Base-by-base conservation (phyloP, 31 red algal genomes). In the Endocladia muricata region DNA sequence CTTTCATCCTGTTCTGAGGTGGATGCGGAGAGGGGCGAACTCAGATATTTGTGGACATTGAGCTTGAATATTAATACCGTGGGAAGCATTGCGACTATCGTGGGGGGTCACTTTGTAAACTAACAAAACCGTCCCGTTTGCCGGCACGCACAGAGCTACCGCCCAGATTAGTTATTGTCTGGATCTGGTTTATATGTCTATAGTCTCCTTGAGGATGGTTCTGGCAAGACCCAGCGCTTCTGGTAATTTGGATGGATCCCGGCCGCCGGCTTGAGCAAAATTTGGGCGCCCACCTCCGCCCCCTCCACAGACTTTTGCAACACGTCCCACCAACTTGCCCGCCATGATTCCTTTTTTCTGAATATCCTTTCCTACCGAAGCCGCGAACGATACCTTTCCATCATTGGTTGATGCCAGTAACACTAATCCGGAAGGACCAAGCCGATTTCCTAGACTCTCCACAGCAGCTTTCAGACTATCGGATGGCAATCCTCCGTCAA, bases 231-330 rank as follows among this genome's bases (percentile, higher is more conserved):
- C 41, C 9, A 97, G 71, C 47, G 95, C 95, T 21, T 73, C 81
- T 51, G 70, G 68, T 23, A 98, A 41, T 58, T 85, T 74, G 1
- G 73, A 37, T 4, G 54, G 55, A 67, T 94, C 89, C 35, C 79
- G 65, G 2, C 91, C 96, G 51, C 96, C 96, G 1, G 92, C 96
- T 62, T 98, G 96, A 30, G 96, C 96, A 72, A 91, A 86, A 55
- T 77, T 72, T 22, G 96, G 92, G 67, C 88, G 61, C 1, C 96
- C 96, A 48, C 96, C 96, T 1, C 94, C 94, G 2, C 91, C 92
- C 39, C 96, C 94, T 3, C 81, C 84, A 32, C 84, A 90, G 17
- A 92, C 33, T 70, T 95, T 93, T 8, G 88, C 88, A 37, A 94
- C 84, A 41, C 48, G 55, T 33, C 84, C 88, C 0, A 95, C 76